phyloP scores from a whole-genome alignment of 371 early-diverging fungal species.

The Mortierella polycephala region DNA sequence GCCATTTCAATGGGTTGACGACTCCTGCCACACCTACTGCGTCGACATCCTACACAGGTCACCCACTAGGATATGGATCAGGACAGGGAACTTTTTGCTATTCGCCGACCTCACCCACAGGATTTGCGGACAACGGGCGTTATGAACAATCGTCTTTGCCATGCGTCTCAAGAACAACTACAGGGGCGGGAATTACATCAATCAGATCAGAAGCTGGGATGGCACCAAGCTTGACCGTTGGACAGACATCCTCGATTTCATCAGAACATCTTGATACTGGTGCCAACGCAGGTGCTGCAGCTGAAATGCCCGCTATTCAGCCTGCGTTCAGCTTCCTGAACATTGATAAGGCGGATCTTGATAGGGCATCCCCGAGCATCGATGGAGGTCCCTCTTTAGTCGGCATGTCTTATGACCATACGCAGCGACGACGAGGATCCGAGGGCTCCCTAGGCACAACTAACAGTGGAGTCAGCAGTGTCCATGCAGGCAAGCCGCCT shows the following conservation, averaged over 20 bases:
- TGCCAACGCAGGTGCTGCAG: not conserved
- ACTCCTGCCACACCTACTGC: no score
- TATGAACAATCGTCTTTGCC: not conserved
- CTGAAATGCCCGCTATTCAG: not conserved
- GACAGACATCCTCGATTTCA: not conserved
- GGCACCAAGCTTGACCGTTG: not conserved
- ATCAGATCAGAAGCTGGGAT: no score
- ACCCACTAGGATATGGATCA: no score
- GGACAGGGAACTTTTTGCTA: not conserved
- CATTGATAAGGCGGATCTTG: not conserved
- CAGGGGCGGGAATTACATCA: no score
- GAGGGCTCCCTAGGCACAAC: conserved; percentile 15
- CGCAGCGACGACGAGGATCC: conserved; percentile 16
- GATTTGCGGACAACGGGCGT: not conserved
- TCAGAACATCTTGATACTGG: not conserved
- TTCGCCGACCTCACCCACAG: not conserved
- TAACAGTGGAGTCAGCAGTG: not conserved
- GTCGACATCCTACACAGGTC: no score
- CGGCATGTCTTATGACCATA: not conserved
- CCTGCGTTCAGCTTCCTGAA: conserved; percentile 19
- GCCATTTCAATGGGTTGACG: conserved; percentile 4
- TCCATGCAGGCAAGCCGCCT: not conserved
- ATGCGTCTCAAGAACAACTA: no score
- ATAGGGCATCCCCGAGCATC: not conserved
- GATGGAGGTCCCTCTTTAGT: not conserved